Base-by-base conservation (phyloP, 179 eudicot genomes). In the Spergularia azorica region DNA sequence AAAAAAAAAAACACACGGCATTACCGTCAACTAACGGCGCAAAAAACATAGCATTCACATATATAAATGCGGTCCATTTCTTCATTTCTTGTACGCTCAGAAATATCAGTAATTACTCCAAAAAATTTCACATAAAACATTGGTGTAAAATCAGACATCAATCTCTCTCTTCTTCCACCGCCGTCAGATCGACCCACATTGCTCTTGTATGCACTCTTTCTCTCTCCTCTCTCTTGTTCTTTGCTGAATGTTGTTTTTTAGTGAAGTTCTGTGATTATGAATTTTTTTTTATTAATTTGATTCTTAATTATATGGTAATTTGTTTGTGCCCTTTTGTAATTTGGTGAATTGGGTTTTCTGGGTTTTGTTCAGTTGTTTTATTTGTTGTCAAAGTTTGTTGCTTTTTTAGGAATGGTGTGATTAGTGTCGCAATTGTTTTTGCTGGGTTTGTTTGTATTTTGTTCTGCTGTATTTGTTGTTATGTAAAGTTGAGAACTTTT, bases 161-260 rank as follows among this genome's bases (percentile, higher is more conserved):
- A 38, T 78, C 63, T 50, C 58, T 79, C 36, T 70, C 60, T 54
- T 2, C 32, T 9, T 13, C 54, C 56, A n/a, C 32, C 61, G 15
- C 74, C 39, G n/a, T 8, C 57, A 78, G 84, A 82, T 82, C 84
- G 13, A 64, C 58, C 72, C 56, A 20, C 79, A 18, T 77, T 74
- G 38, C 32, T 62, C 17, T 20, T 75, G 84, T 82, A 78, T 78
- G 82, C 76, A 26, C 0, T 26, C 32, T 32, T 68, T 20, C 16
- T 18, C 2, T 65, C 62, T 57, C 67, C 3, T 60, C 48, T 26
- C 32, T 26, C 32, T 26, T 57, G 3, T 57, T 39, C 59, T 3
- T 72, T 10, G 16, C 39, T 39, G 5, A 32, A n/a, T 72, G 36
- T 9, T 26, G 32, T 26, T 26, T 26, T 26, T 26, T 26, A 26